phyloP scores from a whole-genome alignment of 2,329 filamentous ascomycete species.

The Thielaviopsis euricoi region DNA sequence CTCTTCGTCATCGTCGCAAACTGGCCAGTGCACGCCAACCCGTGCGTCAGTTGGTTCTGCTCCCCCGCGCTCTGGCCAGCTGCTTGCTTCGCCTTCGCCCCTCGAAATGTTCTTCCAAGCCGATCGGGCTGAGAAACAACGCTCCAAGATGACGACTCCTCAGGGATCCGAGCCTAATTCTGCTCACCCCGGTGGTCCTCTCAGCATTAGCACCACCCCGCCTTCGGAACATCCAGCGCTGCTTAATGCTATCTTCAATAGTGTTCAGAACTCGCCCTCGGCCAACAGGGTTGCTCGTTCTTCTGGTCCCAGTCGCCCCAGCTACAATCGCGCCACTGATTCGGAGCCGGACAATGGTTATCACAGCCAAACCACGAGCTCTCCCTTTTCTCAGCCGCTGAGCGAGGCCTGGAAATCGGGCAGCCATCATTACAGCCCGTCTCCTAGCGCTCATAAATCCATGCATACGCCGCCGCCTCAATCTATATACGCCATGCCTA shows the following conservation, averaged over 20 bases:
- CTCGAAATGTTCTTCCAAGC: slow-evolving; percentile 84
- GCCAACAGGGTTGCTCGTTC: slow-evolving; percentile 5
- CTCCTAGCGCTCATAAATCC: background rate
- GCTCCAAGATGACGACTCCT: slow-evolving; percentile 15
- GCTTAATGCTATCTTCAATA: slow-evolving; percentile 4
- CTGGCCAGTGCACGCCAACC: slow-evolving; percentile 2
- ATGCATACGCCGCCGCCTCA: slow-evolving; percentile 6
- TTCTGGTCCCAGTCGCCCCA: background rate
- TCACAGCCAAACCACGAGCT: slow-evolving; percentile 1
- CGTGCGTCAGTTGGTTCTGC: background rate
- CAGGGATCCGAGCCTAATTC: background rate
- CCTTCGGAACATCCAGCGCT: slow-evolving; percentile 6
- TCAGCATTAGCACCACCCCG: background rate
- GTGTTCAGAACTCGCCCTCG: slow-evolving; percentile 9
- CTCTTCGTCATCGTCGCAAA: background rate
- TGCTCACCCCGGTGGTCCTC: background rate
- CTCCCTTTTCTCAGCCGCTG: slow-evolving; percentile 6
- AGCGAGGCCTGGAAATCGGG: background rate
- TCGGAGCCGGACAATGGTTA: slow-evolving; percentile 5
- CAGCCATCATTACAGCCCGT: background rate
- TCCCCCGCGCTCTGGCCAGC: background rate
- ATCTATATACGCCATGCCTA: slow-evolving; percentile 1
- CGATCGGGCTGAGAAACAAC: slow-evolving; percentile 60
- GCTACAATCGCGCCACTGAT: slow-evolving; percentile 9
- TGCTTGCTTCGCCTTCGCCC: slow-evolving; percentile 45